Percentiles rank a stretch among this genome's conserved stretches.
phyloP scores from a whole-genome alignment of 192 early-diverging fungal genomes.

The Ramicandelaber brevisporus region DNA sequence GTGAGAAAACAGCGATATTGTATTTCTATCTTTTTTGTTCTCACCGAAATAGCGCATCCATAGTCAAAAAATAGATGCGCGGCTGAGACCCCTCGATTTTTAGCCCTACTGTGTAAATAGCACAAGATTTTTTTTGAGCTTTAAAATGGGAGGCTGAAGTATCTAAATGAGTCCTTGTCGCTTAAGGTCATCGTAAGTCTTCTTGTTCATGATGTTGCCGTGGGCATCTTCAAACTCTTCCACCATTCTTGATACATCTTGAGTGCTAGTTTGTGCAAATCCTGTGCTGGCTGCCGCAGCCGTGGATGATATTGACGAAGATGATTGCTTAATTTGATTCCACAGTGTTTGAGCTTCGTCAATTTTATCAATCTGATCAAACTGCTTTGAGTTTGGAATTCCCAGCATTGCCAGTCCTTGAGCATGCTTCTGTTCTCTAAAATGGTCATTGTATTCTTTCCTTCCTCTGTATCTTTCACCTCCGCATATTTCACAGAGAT shows the following conservation, averaged over 20 bases:
- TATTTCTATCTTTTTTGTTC: too few relatives aligned
- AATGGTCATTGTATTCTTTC: slow-evolving; percentile 89
- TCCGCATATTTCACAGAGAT: slow-evolving; percentile 91
- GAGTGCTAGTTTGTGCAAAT: too few relatives aligned
- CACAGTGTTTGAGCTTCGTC: slow-evolving; percentile 93
- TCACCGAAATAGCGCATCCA: too few relatives aligned
- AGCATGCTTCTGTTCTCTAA: slow-evolving; percentile 84
- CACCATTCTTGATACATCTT: too few relatives aligned
- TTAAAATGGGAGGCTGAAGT: background rate
- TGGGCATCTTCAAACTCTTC: slow-evolving; percentile 76
- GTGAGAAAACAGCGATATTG: too few relatives aligned
- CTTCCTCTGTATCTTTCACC: slow-evolving; percentile 85
- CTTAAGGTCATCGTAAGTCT: slow-evolving; percentile 64
- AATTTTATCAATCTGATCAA: slow-evolving; percentile 74
- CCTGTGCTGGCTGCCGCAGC: too few relatives aligned
- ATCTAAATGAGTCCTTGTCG: slow-evolving; percentile 49
- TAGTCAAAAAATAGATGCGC: slow-evolving; percentile 2
- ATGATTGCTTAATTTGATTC: slow-evolving; percentile 72
- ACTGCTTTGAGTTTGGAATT: slow-evolving; percentile 68
- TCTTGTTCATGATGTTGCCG: slow-evolving; percentile 71
- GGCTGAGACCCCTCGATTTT: too few relatives aligned
- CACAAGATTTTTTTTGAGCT: background rate
- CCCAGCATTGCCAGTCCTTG: slow-evolving; percentile 82
- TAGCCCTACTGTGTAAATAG: too few relatives aligned
- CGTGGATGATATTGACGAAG: too few relatives aligned